Conservation (phyloP, 139 green algal species). For the Desmodesmus armatus region DNA sequence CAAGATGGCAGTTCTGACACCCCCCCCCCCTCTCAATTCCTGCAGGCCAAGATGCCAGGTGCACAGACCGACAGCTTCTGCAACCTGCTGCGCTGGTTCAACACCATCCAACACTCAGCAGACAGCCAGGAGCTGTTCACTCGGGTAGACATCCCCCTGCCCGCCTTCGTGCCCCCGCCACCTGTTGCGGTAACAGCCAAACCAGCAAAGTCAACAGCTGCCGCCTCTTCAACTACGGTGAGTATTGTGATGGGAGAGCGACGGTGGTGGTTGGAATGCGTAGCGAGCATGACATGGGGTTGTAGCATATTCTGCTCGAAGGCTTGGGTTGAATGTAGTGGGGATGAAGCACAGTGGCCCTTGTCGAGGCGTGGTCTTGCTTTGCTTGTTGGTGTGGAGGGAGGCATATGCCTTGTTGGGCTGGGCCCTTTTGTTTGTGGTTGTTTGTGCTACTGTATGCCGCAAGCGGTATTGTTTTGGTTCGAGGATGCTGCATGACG, state of each 20-base stretch:
- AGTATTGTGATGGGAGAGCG: too few relatives aligned
- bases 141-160: constrained; percentile 42
- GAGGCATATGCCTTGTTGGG: background rate
- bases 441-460: background rate
- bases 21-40: background rate
- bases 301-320: too few relatives aligned
- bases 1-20: too few relatives aligned
- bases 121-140: constrained; percentile 22
- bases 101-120: constrained; percentile 53
- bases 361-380: too few relatives aligned
- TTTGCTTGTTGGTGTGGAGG: too few relatives aligned
- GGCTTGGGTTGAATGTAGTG: too few relatives aligned
- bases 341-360: too few relatives aligned
- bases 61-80: constrained; percentile 78
- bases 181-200: constrained; percentile 36
- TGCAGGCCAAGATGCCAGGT: constrained; percentile 69
- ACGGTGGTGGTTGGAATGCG: too few relatives aligned
- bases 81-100: constrained; percentile 79
- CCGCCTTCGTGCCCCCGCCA: constrained; percentile 52
- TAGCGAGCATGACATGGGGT: too few relatives aligned
- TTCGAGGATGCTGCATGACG: background rate
- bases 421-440: background rate
- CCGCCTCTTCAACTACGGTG: constrained; percentile 2
- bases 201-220: constrained; percentile 23
- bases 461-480: too few relatives aligned